phyloP scores from a whole-genome alignment of 208 protist species.

The Wallacemonas sp. region DNA sequence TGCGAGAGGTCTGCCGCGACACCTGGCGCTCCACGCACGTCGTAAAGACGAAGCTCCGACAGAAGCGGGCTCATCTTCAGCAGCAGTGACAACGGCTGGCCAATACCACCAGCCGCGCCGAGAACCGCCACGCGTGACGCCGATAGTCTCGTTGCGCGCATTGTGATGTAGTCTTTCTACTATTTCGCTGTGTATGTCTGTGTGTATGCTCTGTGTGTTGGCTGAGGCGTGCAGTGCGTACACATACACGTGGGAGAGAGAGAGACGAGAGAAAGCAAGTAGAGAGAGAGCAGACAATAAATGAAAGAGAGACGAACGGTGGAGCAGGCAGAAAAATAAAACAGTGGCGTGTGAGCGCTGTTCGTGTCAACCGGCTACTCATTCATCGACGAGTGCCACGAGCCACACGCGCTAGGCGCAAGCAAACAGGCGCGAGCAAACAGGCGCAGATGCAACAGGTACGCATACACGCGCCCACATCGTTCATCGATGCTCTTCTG shows the following conservation, averaged over 20 bases:
- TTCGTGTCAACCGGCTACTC: no score
- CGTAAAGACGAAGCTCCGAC: conserved; percentile 84
- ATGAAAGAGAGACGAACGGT: not conserved
- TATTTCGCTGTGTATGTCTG: not conserved
- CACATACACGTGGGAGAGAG: not conserved
- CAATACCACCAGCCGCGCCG: conserved; percentile 95
- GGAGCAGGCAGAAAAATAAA: not conserved
- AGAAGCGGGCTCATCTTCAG: conserved; percentile 86
- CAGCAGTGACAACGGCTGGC: conserved; percentile 95
- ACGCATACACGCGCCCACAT: no score
- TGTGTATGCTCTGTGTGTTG: conserved; percentile 12
- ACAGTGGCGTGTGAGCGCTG: no score
- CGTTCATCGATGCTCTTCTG: no score
- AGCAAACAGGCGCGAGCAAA: no score
- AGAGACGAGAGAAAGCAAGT: not conserved
- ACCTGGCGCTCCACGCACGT: conserved; percentile 80
- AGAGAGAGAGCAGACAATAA: not conserved
- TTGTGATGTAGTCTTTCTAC: not conserved
- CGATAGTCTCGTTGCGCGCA: not conserved
- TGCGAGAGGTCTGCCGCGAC: conserved; percentile 91
- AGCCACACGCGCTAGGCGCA: no score
- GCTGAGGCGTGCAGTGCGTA: not conserved
- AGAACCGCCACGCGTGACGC: conserved; percentile 81
- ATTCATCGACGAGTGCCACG: no score
- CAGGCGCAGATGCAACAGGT: no score